A percentile compares a stretch with the other conserved stretches of the same genome.
phyloP scores from a whole-genome alignment of 2,329 filamentous ascomycete species.

The Aotearoamyces nothofagi region DNA sequence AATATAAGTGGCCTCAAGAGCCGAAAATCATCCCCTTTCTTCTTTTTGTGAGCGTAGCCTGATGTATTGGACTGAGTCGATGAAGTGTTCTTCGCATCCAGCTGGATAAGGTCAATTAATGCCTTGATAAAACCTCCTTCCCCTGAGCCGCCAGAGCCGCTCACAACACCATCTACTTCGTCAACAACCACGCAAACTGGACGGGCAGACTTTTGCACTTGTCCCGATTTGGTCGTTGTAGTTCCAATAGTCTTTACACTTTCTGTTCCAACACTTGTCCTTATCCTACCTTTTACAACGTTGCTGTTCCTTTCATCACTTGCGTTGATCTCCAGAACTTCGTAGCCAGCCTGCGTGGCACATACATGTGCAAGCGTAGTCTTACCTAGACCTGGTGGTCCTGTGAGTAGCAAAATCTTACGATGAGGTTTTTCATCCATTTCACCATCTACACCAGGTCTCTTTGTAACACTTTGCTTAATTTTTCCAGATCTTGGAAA shows the following conservation, averaged over 20 bases:
- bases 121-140: slow-evolving; percentile 95
- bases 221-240: slow-evolving; percentile 35
- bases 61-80: slow-evolving; percentile 17
- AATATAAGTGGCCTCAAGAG: slow-evolving; percentile 79
- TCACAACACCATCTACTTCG: slow-evolving; percentile 88
- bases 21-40: slow-evolving; percentile 74
- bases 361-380: slow-evolving; percentile 95
- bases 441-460: slow-evolving; percentile 26
- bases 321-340: slow-evolving; percentile 93
- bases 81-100: slow-evolving; percentile 67
- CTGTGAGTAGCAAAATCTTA: slow-evolving; percentile 82
- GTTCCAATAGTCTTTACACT: slow-evolving; percentile 63
- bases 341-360: slow-evolving; percentile 87
- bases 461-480: slow-evolving; percentile 29
- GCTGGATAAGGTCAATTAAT: slow-evolving; percentile 72
- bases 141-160: slow-evolving; percentile 59
- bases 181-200: slow-evolving; percentile 92
- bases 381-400: slow-evolving; percentile 86
- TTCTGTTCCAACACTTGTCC: slow-evolving; percentile 85
- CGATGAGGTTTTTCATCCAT: slow-evolving; percentile 64
- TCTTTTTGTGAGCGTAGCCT: slow-evolving; percentile 43
- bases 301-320: slow-evolving; percentile 85
- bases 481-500: slow-evolving; percentile 56
- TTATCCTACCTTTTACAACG: slow-evolving; percentile 81
- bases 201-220: slow-evolving; percentile 55